Evolutionary conservation across 768 basidiomycete species (phyloP).

Genomic region (Lepiota brunneoincarnata): DNA sequence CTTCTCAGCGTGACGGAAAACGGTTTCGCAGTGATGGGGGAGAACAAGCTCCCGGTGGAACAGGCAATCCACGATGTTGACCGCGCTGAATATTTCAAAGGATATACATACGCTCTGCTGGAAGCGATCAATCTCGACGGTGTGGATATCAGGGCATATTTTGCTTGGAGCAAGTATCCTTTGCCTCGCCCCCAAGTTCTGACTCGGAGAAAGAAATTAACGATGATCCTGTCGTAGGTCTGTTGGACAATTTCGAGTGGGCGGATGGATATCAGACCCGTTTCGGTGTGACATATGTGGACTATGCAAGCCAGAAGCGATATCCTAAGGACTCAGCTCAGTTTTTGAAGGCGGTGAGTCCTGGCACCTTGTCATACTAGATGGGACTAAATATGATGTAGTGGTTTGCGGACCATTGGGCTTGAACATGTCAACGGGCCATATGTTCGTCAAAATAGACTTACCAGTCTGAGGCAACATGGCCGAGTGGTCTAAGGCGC

Average conservation of each 20-base stretch:
- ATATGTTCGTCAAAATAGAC: background rate
- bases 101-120: slow-evolving; percentile 49
- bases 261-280: slow-evolving; percentile 65
- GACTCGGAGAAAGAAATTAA: background rate
- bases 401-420: slow-evolving; percentile 18
- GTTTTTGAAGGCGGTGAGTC: slow-evolving; percentile 40
- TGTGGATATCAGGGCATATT: slow-evolving; percentile 57
- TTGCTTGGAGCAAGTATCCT: slow-evolving; percentile 57
- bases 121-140: slow-evolving; percentile 54
- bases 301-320: slow-evolving; percentile 62
- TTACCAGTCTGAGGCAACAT: slow-evolving; percentile 12
- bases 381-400: no score
- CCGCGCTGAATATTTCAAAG: slow-evolving; percentile 62
- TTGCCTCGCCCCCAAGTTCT: background rate
- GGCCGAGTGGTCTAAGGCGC: slow-evolving; percentile 21
- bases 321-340: slow-evolving; percentile 59
- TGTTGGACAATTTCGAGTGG: slow-evolving; percentile 75
- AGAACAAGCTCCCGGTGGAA: slow-evolving; percentile 41
- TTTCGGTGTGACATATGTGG: slow-evolving; percentile 69
- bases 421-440: no score
- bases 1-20: slow-evolving; percentile 60
- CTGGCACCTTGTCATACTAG: background rate
- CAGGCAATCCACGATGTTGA: slow-evolving; percentile 54
- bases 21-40: slow-evolving; percentile 63
- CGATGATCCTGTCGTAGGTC: slow-evolving; percentile 34